These are phyloP conservation scores for Gossypium australe DNA, from an alignment of 345 rosid genomes.

Conservation along the genomic window DNA sequence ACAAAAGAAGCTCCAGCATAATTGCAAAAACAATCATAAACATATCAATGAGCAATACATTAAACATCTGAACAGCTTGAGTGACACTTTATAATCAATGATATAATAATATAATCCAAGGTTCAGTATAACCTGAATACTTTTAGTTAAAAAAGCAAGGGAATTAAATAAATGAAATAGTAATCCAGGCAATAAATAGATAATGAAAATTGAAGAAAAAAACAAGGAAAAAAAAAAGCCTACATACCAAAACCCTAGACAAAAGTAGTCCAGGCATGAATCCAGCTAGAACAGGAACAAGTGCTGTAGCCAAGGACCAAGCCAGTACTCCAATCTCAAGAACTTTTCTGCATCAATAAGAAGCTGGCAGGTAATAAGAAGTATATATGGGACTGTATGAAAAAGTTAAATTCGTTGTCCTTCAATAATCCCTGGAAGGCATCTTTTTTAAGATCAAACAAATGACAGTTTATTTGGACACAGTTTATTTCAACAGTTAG, in stretches of 20 bases:
- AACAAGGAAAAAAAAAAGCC: not conserved
- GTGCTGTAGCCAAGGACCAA: slow-evolving; percentile 89
- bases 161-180: slow-evolving; percentile 1
- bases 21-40: not conserved
- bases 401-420: not conserved
- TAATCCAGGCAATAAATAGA: not conserved
- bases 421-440: not conserved
- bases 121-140: slow-evolving; percentile 17
- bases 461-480: not conserved
- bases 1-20: not conserved
- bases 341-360: slow-evolving; percentile 54
- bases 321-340: slow-evolving; percentile 76
- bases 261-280: slow-evolving; percentile 85
- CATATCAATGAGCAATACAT: not conserved
- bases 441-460: not conserved
- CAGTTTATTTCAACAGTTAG: not conserved
- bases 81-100: not conserved
- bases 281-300: slow-evolving; percentile 79
- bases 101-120: not conserved
- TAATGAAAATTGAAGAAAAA: not conserved
- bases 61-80: not conserved
- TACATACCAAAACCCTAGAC: slow-evolving; percentile 68
- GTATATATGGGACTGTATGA: not conserved
- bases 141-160: slow-evolving; percentile 1
- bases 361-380: not conserved